phyloP scores from a whole-genome alignment of 148 eudicot species.

The Chenopodium formosanum region DNA sequence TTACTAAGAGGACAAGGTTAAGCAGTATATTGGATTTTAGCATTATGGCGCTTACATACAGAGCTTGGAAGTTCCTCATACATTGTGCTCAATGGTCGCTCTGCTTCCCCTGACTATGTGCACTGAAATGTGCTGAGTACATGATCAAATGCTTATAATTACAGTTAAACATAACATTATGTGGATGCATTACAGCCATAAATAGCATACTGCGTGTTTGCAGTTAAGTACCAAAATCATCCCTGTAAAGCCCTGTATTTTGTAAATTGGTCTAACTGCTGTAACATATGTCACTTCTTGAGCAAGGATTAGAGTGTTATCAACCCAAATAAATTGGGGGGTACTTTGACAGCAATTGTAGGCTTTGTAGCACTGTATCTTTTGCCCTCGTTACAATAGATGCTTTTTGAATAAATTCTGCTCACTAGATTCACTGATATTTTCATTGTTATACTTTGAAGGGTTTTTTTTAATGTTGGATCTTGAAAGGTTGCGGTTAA shows the following conservation, averaged over 20 bases:
- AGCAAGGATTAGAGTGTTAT: neutral
- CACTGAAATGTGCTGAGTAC: neutral
- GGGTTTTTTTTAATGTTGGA: too few species aligned
- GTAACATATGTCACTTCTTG: neutral
- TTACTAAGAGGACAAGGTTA: neutral
- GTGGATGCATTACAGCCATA: neutral
- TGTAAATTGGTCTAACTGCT: neutral
- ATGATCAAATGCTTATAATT: neutral
- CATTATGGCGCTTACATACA: neutral
- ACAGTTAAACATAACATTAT: neutral
- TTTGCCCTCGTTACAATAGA: too few species aligned
- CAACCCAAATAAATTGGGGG: neutral
- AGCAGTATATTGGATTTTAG: neutral
- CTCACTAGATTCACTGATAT: neutral
- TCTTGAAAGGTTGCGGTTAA: too few species aligned
- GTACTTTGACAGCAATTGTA: neutral
- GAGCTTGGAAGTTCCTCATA: neutral
- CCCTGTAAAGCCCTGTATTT: neutral
- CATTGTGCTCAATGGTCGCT: neutral
- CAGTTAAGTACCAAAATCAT: neutral
- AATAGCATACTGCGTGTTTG: neutral
- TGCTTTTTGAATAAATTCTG: neutral
- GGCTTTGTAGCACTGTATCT: too few species aligned
- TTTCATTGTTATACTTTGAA: too few species aligned
- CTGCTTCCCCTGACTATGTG: neutral